A percentile compares a stretch with the other conserved stretches of the same genome.
Evolutionary conservation across 140 eudicot genomes (phyloP).

Genomic region (Stevia rebaudiana): DNA sequence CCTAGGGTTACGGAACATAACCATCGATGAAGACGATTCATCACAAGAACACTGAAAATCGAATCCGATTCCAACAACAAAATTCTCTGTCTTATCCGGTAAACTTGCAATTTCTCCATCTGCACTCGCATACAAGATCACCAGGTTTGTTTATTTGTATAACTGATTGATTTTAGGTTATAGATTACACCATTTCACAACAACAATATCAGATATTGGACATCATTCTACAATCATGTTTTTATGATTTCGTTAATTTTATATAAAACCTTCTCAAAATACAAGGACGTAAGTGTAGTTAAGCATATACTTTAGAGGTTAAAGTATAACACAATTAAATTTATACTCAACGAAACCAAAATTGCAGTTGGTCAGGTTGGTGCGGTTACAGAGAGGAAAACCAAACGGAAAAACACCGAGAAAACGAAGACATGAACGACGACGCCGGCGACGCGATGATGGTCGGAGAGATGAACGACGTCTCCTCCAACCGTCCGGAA

Average conservation of each 20-base stretch:
- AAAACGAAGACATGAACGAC: constrained; percentile 8
- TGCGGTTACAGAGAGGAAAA: constrained; percentile 30
- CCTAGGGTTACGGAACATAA: too few relatives aligned
- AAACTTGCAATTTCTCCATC: too few relatives aligned
- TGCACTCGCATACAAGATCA: too few relatives aligned
- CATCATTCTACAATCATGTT: too few relatives aligned
- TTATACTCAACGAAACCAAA: constrained; percentile 2
- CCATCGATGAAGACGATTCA: too few relatives aligned
- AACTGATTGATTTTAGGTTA: too few relatives aligned
- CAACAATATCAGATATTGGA: too few relatives aligned
- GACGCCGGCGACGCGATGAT: constrained; percentile 7
- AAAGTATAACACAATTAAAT: background rate
- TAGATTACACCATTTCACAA: too few relatives aligned
- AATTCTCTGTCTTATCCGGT: too few relatives aligned
- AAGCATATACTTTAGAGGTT: constrained; percentile 7
- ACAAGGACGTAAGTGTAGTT: constrained; percentile 8
- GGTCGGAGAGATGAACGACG: constrained; percentile 8
- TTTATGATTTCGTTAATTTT: background rate
- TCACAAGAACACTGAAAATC: too few relatives aligned
- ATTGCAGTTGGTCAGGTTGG: constrained; percentile 50
- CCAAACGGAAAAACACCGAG: constrained; percentile 13
- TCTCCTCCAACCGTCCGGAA: constrained; percentile 4
- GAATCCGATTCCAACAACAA: too few relatives aligned
- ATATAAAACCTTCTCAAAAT: background rate
- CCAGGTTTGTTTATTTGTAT: too few relatives aligned